phyloP scores from a whole-genome alignment of 2,329 filamentous ascomycete genomes.

The Corinectria fuckeliana region DNA sequence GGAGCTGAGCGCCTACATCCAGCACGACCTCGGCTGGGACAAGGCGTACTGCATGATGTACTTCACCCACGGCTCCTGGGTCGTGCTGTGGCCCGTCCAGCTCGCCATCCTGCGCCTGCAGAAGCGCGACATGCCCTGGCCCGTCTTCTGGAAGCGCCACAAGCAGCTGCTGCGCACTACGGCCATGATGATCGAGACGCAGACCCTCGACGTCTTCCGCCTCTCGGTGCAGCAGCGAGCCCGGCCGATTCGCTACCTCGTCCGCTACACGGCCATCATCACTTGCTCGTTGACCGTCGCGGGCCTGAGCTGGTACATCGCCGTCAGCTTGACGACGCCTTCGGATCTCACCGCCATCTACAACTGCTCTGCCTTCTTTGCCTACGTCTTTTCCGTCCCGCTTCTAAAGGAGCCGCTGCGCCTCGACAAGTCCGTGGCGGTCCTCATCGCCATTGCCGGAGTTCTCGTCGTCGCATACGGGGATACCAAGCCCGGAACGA shows the following conservation, averaged over 20 bases:
- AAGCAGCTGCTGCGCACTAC: conserved; percentile 58
- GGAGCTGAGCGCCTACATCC: conserved; percentile 93
- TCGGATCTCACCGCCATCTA: conserved; percentile 97
- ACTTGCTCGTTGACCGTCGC: conserved; percentile 88
- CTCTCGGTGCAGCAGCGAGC: conserved; percentile 44
- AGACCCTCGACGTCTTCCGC: conserved; percentile 71
- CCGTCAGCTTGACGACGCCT: conserved; percentile 90
- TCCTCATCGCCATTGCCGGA: conserved; percentile 84
- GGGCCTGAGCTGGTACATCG: conserved; percentile 93
- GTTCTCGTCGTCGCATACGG: conserved; percentile 97
- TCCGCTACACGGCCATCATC: conserved; percentile 79
- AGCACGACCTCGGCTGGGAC: conserved; percentile 90
- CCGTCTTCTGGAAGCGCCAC: conserved; percentile 79
- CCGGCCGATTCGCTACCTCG: conserved; percentile 70
- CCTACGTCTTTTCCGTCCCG: conserved; percentile 94
- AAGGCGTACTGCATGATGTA: conserved; percentile 99
- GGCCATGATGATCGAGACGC: conserved; percentile 83
- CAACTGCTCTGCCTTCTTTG: conserved; percentile 99
- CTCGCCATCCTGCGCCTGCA: conserved; percentile 80
- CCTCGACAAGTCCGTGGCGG: conserved; percentile 84
- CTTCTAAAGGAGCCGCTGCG: conserved; percentile 85
- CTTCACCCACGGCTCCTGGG: conserved; percentile 94
- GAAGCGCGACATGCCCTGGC: conserved; percentile 80
- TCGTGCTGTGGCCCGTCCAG: conserved; percentile 85
- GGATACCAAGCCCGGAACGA: conserved; percentile 61